Evolutionary conservation across 305 asterid genomes (phyloP), one percentile per base, ranked within the genome.

Genomic region (Fraxinus angustifolia): DNA sequence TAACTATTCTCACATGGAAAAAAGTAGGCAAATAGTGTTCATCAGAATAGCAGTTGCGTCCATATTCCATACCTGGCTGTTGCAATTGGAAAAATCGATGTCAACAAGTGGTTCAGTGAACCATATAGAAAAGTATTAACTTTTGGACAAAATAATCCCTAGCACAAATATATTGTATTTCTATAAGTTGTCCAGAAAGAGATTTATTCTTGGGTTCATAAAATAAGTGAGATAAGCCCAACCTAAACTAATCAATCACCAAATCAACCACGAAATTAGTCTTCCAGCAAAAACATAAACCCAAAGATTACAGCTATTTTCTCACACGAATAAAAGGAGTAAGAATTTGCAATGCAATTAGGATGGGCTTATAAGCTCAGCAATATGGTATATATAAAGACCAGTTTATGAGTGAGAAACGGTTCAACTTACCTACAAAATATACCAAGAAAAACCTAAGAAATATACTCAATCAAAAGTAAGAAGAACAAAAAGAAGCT

Each of bases 11-110:
- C 85, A 92, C 96, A 78, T 90, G 81, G 86, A 92, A 92, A 87
- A 88, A 92, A n/a, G 96, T 92, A 33, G 96, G 93, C 78, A 92
- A 77, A 82, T 90, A 92, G 86, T 92, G 96, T 84, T 92, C 96
- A 86, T 92, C 94, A 62, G 96, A 84, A 83, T 92, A 92, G 87
- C 96, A 92, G 85, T 92, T 92, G 85, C 91, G 89, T 3, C 88
- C 79, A 62, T 80, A 82, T 85, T 91, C 91, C 96, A 91, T 91
- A 72, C 94, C 94, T 42, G 92, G 92, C 98, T 93, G 98, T 88
- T 85, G 79, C 81, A 86, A 85, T 62, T 31, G 85, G 86, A 84
- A 77, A 87, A 81, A 87, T 19, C 76, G 23, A 82, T 73, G 68
- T 73, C 78, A 84, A 33, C 33, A 70, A 67, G 74, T 28, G 36